A percentile compares a stretch with the other conserved stretches of the same genome.
phyloP scores from a whole-genome alignment of 352 stramenopile species.

The Aphanomyces cochlioides region DNA sequence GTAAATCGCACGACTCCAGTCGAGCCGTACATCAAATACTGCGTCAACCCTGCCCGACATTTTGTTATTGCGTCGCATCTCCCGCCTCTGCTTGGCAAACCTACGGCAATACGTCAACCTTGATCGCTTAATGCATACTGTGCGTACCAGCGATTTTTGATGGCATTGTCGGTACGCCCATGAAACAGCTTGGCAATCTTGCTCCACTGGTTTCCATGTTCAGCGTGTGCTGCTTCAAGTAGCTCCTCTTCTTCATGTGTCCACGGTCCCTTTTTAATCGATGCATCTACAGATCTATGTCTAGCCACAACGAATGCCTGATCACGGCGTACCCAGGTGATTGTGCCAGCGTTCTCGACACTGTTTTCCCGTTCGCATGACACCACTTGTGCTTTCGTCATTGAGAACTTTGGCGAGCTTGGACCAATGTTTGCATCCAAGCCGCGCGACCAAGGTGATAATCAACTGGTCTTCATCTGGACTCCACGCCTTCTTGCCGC shows the following conservation, averaged over 20 bases:
- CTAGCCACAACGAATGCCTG: slow-evolving; percentile 19
- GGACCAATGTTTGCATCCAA: slow-evolving; percentile 30
- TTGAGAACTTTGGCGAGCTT: slow-evolving; percentile 29
- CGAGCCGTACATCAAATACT: not conserved
- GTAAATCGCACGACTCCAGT: slow-evolving; percentile 13
- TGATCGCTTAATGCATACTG: not conserved
- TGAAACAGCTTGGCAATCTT: slow-evolving; percentile 45
- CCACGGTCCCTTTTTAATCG: slow-evolving; percentile 43
- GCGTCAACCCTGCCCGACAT: not conserved
- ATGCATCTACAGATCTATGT: slow-evolving; percentile 41
- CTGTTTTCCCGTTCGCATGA: slow-evolving; percentile 20
- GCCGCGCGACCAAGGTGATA: slow-evolving; percentile 18
- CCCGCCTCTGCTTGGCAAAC: slow-evolving; percentile 28
- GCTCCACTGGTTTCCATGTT: slow-evolving; percentile 46
- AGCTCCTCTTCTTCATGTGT: slow-evolving; percentile 39
- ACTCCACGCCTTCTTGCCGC: slow-evolving; percentile 27
- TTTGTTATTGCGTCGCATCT: slow-evolving; percentile 20
- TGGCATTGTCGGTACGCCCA: slow-evolving; percentile 50
- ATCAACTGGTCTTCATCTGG: slow-evolving; percentile 25
- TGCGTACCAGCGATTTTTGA: slow-evolving; percentile 54
- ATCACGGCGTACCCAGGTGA: slow-evolving; percentile 8
- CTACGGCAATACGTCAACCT: not conserved
- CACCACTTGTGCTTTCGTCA: slow-evolving; percentile 3
- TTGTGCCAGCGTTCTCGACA: slow-evolving; percentile 31
- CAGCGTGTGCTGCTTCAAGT: slow-evolving; percentile 36